These are phyloP conservation scores for Biscogniauxia mediterranea DNA, from an alignment of 2,329 filamentous ascomycete species.

Conservation along the genomic window DNA sequence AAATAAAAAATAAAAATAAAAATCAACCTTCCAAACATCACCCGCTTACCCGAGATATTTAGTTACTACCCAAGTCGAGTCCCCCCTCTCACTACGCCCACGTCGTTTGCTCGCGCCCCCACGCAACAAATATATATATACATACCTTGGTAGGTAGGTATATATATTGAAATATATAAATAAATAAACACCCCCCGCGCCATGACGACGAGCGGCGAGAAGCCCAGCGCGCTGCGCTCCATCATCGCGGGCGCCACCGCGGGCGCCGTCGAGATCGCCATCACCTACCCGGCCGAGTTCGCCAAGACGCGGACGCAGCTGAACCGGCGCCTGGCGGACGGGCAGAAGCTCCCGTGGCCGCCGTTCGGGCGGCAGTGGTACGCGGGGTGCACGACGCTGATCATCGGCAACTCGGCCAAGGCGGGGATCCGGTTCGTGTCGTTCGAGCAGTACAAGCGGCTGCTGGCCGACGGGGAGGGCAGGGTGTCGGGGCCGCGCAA, in stretches of 20 bases:
- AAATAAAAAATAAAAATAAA: no score
- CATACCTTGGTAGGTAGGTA: no score
- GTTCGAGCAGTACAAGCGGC: conserved; percentile 87
- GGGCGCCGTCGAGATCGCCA: conserved; percentile 89
- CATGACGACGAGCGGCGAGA: conserved; percentile 35
- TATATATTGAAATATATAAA: no score
- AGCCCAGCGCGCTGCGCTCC: conserved; percentile 80
- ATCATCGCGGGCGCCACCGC: conserved; percentile 92
- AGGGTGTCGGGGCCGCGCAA: conserved; percentile 88
- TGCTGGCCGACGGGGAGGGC: conserved; percentile 80
- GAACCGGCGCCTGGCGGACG: conserved; percentile 77
- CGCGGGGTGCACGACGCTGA: conserved; percentile 93
- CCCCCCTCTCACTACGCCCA: no score
- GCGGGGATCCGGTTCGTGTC: conserved; percentile 94
- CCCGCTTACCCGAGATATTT: no score
- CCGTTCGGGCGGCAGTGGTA: conserved; percentile 96
- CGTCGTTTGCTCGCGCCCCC: no score
- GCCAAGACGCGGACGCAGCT: conserved; percentile 94
- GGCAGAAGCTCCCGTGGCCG: conserved; percentile 90
- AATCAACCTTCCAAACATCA: no score
- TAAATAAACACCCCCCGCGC: neutral
- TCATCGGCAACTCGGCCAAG: conserved; percentile 95
- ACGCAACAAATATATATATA: no score
- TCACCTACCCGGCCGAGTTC: conserved; percentile 82
- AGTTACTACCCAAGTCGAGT: no score